These are phyloP conservation scores for Hypsizygus marmoreus DNA, from an alignment of 768 basidiomycete genomes.

Conservation along the genomic window DNA sequence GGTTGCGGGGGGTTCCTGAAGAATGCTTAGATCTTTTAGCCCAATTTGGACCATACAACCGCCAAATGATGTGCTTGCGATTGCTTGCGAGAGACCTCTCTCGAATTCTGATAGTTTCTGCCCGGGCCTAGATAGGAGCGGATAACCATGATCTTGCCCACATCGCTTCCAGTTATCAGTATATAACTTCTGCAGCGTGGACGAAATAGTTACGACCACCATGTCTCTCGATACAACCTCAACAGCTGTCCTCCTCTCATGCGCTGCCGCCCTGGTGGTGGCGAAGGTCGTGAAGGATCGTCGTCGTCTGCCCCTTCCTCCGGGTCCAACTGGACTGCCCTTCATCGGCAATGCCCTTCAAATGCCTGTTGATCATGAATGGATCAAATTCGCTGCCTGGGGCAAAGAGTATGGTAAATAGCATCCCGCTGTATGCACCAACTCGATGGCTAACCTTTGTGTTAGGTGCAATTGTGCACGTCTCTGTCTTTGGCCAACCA, in stretches of 20 bases:
- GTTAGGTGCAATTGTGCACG: too few relatives aligned
- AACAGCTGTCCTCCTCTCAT: conserved; percentile 1
- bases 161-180: neutral
- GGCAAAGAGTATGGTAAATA: conserved; percentile 9
- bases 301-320: conserved; percentile 5
- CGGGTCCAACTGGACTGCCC: conserved; percentile 5
- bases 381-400: conserved; percentile 10
- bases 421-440: too few relatives aligned
- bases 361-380: conserved; percentile 7
- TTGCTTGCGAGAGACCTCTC: too few relatives aligned
- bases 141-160: neutral
- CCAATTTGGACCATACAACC: too few relatives aligned
- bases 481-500: conserved; percentile 17
- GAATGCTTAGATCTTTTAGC: too few relatives aligned
- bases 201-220: neutral
- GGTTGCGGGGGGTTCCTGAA: too few relatives aligned
- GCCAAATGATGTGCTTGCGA: too few relatives aligned
- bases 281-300: conserved; percentile 6
- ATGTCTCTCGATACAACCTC: neutral
- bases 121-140: too few relatives aligned
- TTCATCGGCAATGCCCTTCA: conserved; percentile 7
- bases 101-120: too few relatives aligned
- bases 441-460: too few relatives aligned
- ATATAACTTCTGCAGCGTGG: neutral
- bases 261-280: conserved; percentile 2